Percentiles rank a stretch among this genome's conserved stretches.
Evolutionary conservation across 2,329 filamentous ascomycete genomes (phyloP).

Genomic region (Helminthosporium solani): DNA sequence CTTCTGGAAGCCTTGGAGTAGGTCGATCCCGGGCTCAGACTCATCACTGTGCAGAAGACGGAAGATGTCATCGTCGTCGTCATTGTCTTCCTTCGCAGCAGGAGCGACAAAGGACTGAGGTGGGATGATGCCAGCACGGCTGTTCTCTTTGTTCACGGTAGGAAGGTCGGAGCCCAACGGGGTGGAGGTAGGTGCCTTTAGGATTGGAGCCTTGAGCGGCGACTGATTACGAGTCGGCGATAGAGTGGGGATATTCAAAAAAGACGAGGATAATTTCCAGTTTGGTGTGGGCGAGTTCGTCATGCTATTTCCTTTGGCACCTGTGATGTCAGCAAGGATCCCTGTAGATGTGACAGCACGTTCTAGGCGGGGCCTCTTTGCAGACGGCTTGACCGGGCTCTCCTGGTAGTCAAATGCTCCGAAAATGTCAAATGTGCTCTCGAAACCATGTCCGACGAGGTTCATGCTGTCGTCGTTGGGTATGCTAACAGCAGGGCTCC

Average conservation of each 20-base stretch:
- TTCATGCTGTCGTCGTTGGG: slow-evolving; percentile 59
- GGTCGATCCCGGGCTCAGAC: slow-evolving; percentile 64
- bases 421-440: slow-evolving; percentile 64
- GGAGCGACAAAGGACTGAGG: slow-evolving; percentile 33
- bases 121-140: slow-evolving; percentile 24
- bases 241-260: slow-evolving; percentile 39
- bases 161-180: slow-evolving; percentile 24
- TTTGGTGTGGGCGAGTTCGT: slow-evolving; percentile 35
- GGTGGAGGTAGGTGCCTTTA: slow-evolving; percentile 30
- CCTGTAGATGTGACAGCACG: slow-evolving; percentile 63
- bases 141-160: slow-evolving; percentile 23
- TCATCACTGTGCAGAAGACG: slow-evolving; percentile 61
- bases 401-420: slow-evolving; percentile 51
- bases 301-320: slow-evolving; percentile 53
- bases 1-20: slow-evolving; percentile 73
- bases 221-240: slow-evolving; percentile 35
- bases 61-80: slow-evolving; percentile 59
- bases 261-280: slow-evolving; percentile 38
- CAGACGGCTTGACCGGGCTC: slow-evolving; percentile 67
- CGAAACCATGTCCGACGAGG: slow-evolving; percentile 51
- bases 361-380: slow-evolving; percentile 61
- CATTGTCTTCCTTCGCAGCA: slow-evolving; percentile 37
- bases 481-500: slow-evolving; percentile 67
- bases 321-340: slow-evolving; percentile 62
- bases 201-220: slow-evolving; percentile 32